Evolutionary conservation across 2,329 filamentous ascomycete genomes (phyloP).

Genomic region (Botryotinia calthae): DNA sequence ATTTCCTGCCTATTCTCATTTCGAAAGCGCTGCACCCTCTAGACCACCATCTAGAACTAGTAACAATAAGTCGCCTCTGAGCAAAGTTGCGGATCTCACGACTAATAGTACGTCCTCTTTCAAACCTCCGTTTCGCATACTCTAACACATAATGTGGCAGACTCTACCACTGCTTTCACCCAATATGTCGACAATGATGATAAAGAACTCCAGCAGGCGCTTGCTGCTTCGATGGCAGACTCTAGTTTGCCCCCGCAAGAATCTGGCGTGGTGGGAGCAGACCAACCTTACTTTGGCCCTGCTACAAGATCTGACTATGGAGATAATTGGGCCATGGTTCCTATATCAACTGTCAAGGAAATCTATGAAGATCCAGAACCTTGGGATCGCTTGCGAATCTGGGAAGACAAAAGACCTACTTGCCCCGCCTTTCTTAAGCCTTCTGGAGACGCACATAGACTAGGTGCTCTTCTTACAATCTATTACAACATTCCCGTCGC

Average conservation of each 20-base stretch:
- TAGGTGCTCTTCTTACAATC: conserved; percentile 57
- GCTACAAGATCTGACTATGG: conserved; percentile 57
- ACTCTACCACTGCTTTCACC: conserved; percentile 33
- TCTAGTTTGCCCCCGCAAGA: conserved; percentile 51
- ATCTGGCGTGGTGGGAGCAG: conserved; percentile 45
- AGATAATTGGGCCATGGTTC: conserved; percentile 59
- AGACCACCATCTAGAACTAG: conserved; percentile 59
- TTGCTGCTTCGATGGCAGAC: conserved; percentile 55
- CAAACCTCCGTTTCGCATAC: neutral
- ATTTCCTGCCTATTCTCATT: conserved; percentile 14
- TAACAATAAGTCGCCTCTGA: conserved; percentile 56
- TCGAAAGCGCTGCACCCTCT: conserved; percentile 40
- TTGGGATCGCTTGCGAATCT: conserved; percentile 45
- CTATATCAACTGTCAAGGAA: conserved; percentile 36
- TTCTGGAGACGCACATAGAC: conserved; percentile 38
- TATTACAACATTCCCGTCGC: conserved; percentile 58
- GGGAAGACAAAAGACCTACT: conserved; percentile 45
- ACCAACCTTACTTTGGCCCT: conserved; percentile 55
- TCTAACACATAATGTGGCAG: conserved; percentile 6
- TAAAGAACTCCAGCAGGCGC: conserved; percentile 54
- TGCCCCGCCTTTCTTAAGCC: conserved; percentile 55
- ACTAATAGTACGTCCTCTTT: conserved; percentile 34
- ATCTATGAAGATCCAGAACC: conserved; percentile 40
- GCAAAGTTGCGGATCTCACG: conserved; percentile 51
- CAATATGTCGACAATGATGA: conserved; percentile 42